Percentiles rank a stretch among this genome's conserved stretches.
phyloP scores from a whole-genome alignment of 2,329 filamentous ascomycete genomes.

The Hymenoscyphus fructigenus region DNA sequence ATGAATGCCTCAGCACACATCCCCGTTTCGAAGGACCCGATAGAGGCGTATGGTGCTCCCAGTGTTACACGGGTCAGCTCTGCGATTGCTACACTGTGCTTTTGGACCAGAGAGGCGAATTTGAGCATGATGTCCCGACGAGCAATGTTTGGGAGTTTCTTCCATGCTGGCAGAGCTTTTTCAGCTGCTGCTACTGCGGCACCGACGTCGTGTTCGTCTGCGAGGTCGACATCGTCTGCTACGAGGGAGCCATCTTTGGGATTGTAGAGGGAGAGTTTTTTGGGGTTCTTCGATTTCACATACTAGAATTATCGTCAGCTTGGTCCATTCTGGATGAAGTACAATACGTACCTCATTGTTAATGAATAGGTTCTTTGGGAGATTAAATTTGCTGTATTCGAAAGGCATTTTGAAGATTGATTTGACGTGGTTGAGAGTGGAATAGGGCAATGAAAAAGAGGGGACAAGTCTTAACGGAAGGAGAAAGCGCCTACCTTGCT shows the following conservation, averaged over 20 bases:
- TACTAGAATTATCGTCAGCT: slow-evolving; percentile 14
- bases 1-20: slow-evolving; percentile 31
- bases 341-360: slow-evolving; percentile 44
- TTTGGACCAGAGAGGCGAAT: slow-evolving; percentile 45
- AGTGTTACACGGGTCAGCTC: slow-evolving; percentile 47
- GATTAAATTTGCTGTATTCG: slow-evolving; percentile 37
- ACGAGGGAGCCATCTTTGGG: slow-evolving; percentile 50
- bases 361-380: slow-evolving; percentile 47
- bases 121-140: slow-evolving; percentile 44
- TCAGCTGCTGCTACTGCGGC: slow-evolving; percentile 45
- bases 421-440: background rate
- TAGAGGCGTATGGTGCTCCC: slow-evolving; percentile 45
- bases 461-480: background rate
- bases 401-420: slow-evolving; percentile 27
- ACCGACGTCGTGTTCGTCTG: slow-evolving; percentile 45
- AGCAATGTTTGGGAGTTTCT: slow-evolving; percentile 37
- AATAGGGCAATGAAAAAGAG: background rate
- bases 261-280: slow-evolving; percentile 49
- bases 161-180: slow-evolving; percentile 48
- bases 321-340: background rate
- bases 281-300: slow-evolving; percentile 42
- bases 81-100: slow-evolving; percentile 38
- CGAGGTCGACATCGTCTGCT: slow-evolving; percentile 45
- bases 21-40: slow-evolving; percentile 46
- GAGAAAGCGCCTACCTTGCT: background rate